phyloP scores from a whole-genome alignment of 2,329 filamentous ascomycete species.

The Apiospora phragmitis region DNA sequence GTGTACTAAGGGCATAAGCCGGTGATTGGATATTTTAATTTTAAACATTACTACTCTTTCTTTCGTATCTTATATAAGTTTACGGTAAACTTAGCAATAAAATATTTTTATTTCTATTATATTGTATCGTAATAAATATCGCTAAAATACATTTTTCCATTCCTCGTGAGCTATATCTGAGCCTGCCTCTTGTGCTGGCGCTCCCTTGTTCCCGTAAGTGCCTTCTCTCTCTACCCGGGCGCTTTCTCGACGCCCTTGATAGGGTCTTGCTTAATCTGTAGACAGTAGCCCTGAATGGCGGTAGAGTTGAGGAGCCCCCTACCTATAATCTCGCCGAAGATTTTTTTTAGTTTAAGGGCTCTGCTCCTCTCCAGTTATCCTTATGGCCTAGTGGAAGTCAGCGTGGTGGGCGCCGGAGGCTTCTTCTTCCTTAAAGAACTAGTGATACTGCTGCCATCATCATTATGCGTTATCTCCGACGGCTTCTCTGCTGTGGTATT shows the following conservation, averaged over 20 bases:
- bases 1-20: too few species aligned
- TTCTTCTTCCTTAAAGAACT: not conserved
- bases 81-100: not conserved
- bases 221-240: not conserved
- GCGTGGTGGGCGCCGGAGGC: not conserved
- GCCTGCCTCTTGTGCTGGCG: not conserved
- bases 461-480: not conserved
- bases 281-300: not conserved
- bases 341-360: not conserved
- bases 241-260: not conserved
- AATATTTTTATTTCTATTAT: not conserved
- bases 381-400: not conserved
- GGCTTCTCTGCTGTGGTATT: not conserved
- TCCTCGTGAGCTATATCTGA: not conserved
- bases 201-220: not conserved
- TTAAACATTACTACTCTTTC: too few species aligned
- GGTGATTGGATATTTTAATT: too few species aligned
- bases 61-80: not conserved
- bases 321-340: not conserved
- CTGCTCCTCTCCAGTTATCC: not conserved
- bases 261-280: not conserved
- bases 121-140: not conserved
- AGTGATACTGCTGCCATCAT: not conserved
- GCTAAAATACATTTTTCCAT: conserved; percentile 12
- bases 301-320: not conserved